Conservation (phyloP, 2,329 filamentous ascomycete genomes). For the Sphaerulina populicola region DNA sequence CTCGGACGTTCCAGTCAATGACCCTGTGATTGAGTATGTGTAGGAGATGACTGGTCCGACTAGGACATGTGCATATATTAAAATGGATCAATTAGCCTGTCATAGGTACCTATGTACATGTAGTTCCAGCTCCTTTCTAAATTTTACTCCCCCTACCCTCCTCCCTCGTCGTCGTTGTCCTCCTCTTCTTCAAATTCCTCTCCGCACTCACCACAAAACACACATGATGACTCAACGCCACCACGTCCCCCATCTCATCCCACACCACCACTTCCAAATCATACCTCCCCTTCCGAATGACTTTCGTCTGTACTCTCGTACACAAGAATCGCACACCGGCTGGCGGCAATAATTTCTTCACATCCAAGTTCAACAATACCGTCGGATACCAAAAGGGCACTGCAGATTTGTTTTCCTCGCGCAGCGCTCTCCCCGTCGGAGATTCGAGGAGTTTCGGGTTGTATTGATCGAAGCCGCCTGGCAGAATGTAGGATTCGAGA, state of each 20-base stretch:
- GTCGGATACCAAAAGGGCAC: conserved; percentile 65
- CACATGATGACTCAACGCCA: conserved; percentile 62
- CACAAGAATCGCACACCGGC: conserved; percentile 67
- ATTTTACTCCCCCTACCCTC: conserved; percentile 19
- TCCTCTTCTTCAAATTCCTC: conserved; percentile 52
- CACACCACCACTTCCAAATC: conserved; percentile 64
- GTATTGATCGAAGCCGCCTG: conserved; percentile 32
- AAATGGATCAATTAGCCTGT: too few relatives aligned
- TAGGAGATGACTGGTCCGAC: too few relatives aligned
- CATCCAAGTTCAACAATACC: conserved; percentile 63
- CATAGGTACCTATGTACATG: too few relatives aligned
- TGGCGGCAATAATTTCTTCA: conserved; percentile 62
- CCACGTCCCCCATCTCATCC: conserved; percentile 55
- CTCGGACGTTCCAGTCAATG: too few relatives aligned
- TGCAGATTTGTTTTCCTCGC: conserved; percentile 24
- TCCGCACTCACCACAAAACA: conserved; percentile 54
- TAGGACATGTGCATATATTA: too few relatives aligned
- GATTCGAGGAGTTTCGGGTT: conserved; percentile 22
- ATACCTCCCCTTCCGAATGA: conserved; percentile 61
- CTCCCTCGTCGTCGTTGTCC: not conserved
- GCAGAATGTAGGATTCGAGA: conserved; percentile 42
- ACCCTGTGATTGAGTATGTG: too few relatives aligned
- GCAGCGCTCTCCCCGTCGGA: conserved; percentile 18
- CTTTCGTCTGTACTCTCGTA: conserved; percentile 55
- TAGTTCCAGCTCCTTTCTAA: too few relatives aligned